phyloP scores from a whole-genome alignment of 1,284 basidiomycete genomes.

The Pyrrhoderma lamaoense region DNA sequence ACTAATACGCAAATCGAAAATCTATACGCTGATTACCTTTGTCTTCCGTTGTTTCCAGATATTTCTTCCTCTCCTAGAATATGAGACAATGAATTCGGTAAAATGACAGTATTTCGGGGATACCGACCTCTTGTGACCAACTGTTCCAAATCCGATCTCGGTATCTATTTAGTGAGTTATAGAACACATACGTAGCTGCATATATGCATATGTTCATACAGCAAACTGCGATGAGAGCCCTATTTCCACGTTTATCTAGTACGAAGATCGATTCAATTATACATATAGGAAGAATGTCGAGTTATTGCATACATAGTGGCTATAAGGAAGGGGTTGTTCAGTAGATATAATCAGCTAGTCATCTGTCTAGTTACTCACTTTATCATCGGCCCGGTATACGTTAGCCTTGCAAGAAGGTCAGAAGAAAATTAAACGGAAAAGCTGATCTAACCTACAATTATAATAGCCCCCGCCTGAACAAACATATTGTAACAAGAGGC shows the following conservation, averaged over 20 bases:
- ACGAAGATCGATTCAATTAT: neutral
- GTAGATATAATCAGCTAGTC: slow-evolving; percentile 1
- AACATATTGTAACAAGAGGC: slow-evolving; percentile 58
- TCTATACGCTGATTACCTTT: slow-evolving; percentile 50
- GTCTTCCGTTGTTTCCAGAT: slow-evolving; percentile 51
- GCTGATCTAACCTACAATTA: slow-evolving; percentile 33
- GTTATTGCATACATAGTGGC: slow-evolving; percentile 41
- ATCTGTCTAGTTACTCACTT: slow-evolving; percentile 31
- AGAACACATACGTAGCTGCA: slow-evolving; percentile 45
- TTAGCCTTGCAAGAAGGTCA: slow-evolving; percentile 25
- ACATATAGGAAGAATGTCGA: slow-evolving; percentile 19
- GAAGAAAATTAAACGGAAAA: neutral
- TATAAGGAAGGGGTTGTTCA: slow-evolving; percentile 17
- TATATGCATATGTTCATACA: slow-evolving; percentile 46
- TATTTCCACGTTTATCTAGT: slow-evolving; percentile 38
- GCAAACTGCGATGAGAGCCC: slow-evolving; percentile 35
- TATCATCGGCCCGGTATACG: slow-evolving; percentile 39
- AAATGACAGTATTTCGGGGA: neutral
- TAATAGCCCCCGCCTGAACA: slow-evolving; percentile 47
- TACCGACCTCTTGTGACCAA: slow-evolving; percentile 41
- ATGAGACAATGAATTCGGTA: neutral
- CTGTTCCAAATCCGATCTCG: slow-evolving; percentile 46
- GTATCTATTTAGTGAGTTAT: slow-evolving; percentile 43
- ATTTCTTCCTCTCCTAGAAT: slow-evolving; percentile 44
- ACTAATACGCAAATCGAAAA: slow-evolving; percentile 52